Evolutionary conservation across 345 rosid species (phyloP), one percentile per base, ranked within the genome.

Genomic region (Salix arbutifolia): DNA sequence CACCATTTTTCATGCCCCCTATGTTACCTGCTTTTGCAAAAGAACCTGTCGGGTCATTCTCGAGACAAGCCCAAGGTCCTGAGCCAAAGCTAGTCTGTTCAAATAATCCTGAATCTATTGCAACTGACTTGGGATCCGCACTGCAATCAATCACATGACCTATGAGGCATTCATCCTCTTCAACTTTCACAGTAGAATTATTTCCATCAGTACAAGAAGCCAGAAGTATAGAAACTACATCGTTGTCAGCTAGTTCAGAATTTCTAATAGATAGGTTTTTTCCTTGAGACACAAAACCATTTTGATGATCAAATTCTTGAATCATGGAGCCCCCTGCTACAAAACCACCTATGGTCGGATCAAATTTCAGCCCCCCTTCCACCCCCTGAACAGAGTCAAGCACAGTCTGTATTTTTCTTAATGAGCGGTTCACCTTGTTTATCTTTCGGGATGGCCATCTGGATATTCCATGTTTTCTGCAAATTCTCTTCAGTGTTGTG

Each of bases 371-470:
- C 66, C 93, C 91, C 73, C 97, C 91, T 77, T 92, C 91, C 31
- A 94, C 94, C 28, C 98, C 98, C 50, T 89, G 97, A 72, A 94
- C 98, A 74, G 98, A 91, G 74, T 89, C 90, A 0, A 94, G 84
- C 75, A 92, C 95, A 0, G 94, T 90, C 76, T 91, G 91, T 85
- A 94, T 91, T 85, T 89, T 94, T 83, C 67, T 86, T 65, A 94
- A 74, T 0, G 97, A 92, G 64, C 97, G 84, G 72, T 90, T 94
- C 80, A 92, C 98, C 83, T 94, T 94, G 77, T 92, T 92, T 74
- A 94, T 91, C 87, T 94, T 94, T 13, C 97, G 92, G 75, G 95
- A 94, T 23, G 97, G 98, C 97, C 98, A 94, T 79, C 98, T 91
- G 37, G 86, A 86, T 73, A 94, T 91, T 28, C 98, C 98, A 56